phyloP scores from a whole-genome alignment of 768 basidiomycete genomes.

The Filobasidium floriforme region DNA sequence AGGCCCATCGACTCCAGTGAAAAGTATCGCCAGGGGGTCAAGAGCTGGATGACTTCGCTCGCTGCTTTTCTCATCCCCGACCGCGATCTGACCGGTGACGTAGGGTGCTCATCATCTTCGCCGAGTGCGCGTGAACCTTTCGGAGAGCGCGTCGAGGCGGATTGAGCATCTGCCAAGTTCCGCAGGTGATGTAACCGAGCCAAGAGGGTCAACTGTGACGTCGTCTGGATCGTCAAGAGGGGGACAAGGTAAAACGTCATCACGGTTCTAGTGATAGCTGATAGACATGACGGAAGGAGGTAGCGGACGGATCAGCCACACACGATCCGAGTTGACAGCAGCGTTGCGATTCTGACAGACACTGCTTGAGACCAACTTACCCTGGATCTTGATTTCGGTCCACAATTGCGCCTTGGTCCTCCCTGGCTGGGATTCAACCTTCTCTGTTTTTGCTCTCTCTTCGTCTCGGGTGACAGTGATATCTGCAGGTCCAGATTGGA shows the following conservation, averaged over 20 bases:
- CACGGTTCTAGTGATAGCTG: conserved; percentile 82
- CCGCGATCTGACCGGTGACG: not conserved
- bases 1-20: conserved; percentile 22
- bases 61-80: not conserved
- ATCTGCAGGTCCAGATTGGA: too few relatives aligned
- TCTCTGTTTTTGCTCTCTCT: not conserved
- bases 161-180: conserved; percentile 40
- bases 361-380: conserved; percentile 47
- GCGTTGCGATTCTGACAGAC: not conserved
- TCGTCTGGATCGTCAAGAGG: conserved; percentile 75
- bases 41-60: not conserved
- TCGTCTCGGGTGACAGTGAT: not conserved
- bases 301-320: not conserved
- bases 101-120: conserved; percentile 21
- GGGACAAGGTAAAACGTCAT: conserved; percentile 80
- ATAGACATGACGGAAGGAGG: not conserved
- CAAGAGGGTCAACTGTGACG: conserved; percentile 75
- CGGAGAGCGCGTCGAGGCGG: not conserved
- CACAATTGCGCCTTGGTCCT: conserved; percentile 75
- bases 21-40: conserved; percentile 23
- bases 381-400: conserved; percentile 84
- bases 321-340: too few relatives aligned
- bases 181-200: conserved; percentile 57
- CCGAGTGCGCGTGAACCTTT: conserved; percentile 10
- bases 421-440: not conserved